phyloP scores from a whole-genome alignment of 257 asterid genomes.

The Capsicum chinense region DNA sequence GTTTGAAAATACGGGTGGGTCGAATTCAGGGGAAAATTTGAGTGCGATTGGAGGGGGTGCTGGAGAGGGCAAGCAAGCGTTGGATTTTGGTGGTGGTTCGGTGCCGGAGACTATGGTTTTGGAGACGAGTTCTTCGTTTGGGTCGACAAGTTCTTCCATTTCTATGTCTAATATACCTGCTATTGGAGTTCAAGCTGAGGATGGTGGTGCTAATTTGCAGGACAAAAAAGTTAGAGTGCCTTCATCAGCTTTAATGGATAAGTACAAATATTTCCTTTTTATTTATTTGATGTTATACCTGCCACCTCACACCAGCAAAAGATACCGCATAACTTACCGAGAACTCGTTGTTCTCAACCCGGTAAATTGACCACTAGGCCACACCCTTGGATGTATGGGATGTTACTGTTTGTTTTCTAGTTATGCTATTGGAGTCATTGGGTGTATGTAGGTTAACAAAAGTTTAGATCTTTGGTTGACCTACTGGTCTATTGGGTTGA shows the following conservation, averaged over 20 bases:
- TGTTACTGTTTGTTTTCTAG: constrained; percentile 20
- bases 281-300: too few relatives aligned
- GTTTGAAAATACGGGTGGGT: constrained; percentile 38
- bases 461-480: constrained; percentile 10
- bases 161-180: constrained; percentile 73
- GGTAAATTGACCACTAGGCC: too few relatives aligned
- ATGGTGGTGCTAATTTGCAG: constrained; percentile 48
- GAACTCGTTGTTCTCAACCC: too few relatives aligned
- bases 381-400: not conserved
- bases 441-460: not conserved
- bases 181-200: constrained; percentile 56
- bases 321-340: too few relatives aligned
- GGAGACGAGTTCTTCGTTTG: constrained; percentile 86
- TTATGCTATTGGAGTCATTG: constrained; percentile 1
- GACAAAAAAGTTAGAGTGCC: constrained; percentile 63
- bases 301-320: too few relatives aligned
- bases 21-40: constrained; percentile 51
- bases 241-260: constrained; percentile 72
- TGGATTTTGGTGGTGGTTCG: constrained; percentile 29
- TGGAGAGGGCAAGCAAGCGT: constrained; percentile 39
- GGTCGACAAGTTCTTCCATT: constrained; percentile 68
- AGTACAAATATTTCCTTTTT: constrained; percentile 43
- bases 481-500: not conserved
- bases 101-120: constrained; percentile 62
- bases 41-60: constrained; percentile 36